A percentile compares a stretch with the other conserved stretches of the same genome.
These are phyloP conservation scores for Lactarius psammicola DNA, from an alignment of 768 basidiomycete species.

Conservation along the genomic window DNA sequence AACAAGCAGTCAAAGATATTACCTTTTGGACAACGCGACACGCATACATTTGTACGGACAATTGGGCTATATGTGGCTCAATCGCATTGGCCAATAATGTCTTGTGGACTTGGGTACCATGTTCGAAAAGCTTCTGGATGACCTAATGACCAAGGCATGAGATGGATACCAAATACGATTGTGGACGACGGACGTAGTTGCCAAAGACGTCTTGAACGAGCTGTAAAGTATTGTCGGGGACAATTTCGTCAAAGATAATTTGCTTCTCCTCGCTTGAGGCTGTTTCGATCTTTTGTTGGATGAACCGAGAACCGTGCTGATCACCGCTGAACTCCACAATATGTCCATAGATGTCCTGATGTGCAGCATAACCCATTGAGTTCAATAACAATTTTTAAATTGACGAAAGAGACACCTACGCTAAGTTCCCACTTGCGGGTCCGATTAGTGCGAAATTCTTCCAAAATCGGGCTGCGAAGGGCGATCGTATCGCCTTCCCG, in stretches of 20 bases:
- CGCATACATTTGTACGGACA: slow-evolving; percentile 92
- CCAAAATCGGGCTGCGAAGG: slow-evolving; percentile 69
- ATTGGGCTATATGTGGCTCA: slow-evolving; percentile 69
- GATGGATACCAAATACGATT: slow-evolving; percentile 7
- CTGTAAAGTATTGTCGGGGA: slow-evolving; percentile 68
- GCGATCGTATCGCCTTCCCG: slow-evolving; percentile 40
- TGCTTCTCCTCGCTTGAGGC: slow-evolving; percentile 80
- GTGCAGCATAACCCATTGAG: slow-evolving; percentile 6
- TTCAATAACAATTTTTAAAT: not conserved
- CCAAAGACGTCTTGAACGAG: slow-evolving; percentile 93
- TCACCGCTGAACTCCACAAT: slow-evolving; percentile 91
- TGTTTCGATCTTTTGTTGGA: slow-evolving; percentile 81
- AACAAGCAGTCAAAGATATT: slow-evolving; percentile 18
- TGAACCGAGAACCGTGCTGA: slow-evolving; percentile 97
- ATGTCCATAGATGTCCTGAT: slow-evolving; percentile 81
- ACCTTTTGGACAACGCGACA: slow-evolving; percentile 96
- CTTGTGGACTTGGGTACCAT: slow-evolving; percentile 75
- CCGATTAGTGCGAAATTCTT: slow-evolving; percentile 83
- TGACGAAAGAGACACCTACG: slow-evolving; percentile 30
- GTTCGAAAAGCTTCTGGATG: slow-evolving; percentile 90
- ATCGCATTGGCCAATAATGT: slow-evolving; percentile 65
- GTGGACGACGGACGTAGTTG: slow-evolving; percentile 70
- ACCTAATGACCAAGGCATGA: slow-evolving; percentile 50
- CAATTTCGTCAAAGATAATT: slow-evolving; percentile 81
- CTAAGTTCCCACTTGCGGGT: slow-evolving; percentile 78